Evolutionary conservation across 1,284 basidiomycete species (phyloP).

Genomic region (Microbotryum lychnidis-dioicae): DNA sequence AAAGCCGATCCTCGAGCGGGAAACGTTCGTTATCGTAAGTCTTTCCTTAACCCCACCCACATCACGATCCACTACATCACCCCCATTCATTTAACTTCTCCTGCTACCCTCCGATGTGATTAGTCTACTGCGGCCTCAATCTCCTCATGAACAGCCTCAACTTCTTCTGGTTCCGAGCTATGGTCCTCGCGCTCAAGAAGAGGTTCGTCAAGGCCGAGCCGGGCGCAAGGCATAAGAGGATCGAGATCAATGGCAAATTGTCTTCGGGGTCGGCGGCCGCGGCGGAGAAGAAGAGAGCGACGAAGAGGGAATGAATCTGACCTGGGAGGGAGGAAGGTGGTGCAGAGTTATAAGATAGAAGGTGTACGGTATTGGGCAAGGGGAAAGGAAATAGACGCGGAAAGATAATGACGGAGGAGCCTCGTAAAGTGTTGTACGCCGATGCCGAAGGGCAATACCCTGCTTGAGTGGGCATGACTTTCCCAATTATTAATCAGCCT

Average conservation of each 20-base stretch:
- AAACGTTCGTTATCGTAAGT: not conserved
- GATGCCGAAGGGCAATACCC: too few species aligned
- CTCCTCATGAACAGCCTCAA: slow-evolving; percentile 36
- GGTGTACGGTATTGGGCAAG: too few species aligned
- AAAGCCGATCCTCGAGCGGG: not conserved
- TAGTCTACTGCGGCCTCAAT: slow-evolving; percentile 35
- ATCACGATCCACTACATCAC: not conserved
- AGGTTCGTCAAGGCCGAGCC: slow-evolving; percentile 35
- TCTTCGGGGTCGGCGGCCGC: not conserved
- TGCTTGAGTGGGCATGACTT: too few species aligned
- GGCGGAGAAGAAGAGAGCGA: too few species aligned
- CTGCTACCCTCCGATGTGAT: slow-evolving; percentile 26
- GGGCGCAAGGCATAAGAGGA: not conserved
- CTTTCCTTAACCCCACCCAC: too few species aligned
- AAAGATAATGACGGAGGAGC: too few species aligned
- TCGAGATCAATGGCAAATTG: slow-evolving; percentile 14
- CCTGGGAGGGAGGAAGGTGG: too few species aligned
- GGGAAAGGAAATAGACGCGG: too few species aligned
- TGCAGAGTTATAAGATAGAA: too few species aligned
- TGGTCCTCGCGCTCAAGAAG: slow-evolving; percentile 40
- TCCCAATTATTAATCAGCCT: too few species aligned
- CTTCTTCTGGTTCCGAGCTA: slow-evolving; percentile 42
- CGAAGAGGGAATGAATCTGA: too few species aligned
- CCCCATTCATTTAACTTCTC: slow-evolving; percentile 31
- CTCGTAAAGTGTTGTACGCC: too few species aligned